Conservation (phyloP, 106 monocot genomes). For the Ottelia alismoides region DNA sequence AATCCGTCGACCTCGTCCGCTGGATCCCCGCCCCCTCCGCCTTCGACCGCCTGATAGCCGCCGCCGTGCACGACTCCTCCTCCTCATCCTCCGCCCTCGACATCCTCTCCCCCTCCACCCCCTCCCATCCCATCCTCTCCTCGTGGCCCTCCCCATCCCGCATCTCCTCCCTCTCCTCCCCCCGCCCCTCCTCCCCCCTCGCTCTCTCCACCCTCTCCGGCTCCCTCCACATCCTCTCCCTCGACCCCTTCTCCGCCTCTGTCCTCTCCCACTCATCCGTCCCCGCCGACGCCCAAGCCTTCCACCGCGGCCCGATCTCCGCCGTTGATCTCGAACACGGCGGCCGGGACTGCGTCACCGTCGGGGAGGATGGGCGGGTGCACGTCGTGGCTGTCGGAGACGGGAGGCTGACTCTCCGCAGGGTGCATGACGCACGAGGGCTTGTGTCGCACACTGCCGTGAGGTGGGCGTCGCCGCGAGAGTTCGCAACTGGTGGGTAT, state of each 20-base stretch:
- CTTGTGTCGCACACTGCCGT: constrained; percentile 50
- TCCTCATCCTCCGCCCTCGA: constrained; percentile 30
- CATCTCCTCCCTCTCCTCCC: no score
- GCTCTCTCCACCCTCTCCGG: constrained; percentile 12
- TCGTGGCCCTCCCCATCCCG: constrained; percentile 19
- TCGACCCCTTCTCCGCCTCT: constrained; percentile 39
- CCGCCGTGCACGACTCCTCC: constrained; percentile 30
- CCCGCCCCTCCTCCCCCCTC: constrained; percentile 47
- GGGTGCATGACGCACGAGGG: constrained; percentile 46
- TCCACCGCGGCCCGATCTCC: constrained; percentile 31
- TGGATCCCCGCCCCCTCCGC: constrained; percentile 47
- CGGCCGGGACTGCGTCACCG: constrained; percentile 47
- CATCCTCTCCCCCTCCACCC: constrained; percentile 21
- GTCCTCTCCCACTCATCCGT: constrained; percentile 26
- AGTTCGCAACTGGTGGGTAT: constrained; percentile 65
- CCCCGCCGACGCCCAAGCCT: background rate
- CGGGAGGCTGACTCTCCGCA: constrained; percentile 20
- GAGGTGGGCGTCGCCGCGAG: constrained; percentile 55
- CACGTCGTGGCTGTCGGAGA: constrained; percentile 39
- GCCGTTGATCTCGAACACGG: constrained; percentile 32
- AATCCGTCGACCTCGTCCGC: constrained; percentile 37
- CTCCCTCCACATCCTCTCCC: constrained; percentile 29
- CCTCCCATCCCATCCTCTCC: constrained; percentile 20
- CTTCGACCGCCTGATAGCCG: constrained; percentile 36
- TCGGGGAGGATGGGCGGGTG: constrained; percentile 76